Conservation (phyloP, 2,329 filamentous ascomycete genomes). For the Myrmaecium sp. region DNA sequence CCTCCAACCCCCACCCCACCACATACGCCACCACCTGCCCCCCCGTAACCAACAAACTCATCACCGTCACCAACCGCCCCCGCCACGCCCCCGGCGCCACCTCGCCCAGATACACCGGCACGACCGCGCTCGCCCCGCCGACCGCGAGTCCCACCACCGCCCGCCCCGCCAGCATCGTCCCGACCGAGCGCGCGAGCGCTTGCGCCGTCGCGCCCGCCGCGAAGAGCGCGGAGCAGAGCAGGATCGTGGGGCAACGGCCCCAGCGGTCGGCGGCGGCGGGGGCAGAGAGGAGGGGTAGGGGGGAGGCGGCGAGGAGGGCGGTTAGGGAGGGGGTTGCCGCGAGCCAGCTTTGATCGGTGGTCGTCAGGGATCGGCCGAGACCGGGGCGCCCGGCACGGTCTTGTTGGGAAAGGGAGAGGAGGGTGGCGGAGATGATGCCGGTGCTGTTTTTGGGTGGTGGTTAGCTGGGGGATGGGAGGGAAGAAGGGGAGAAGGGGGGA, state of each 20-base stretch:
- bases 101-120: conserved; percentile 12
- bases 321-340: conserved; percentile 41
- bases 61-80: conserved; percentile 66
- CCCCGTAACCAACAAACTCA: conserved; percentile 67
- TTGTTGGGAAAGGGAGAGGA: conserved; percentile 36
- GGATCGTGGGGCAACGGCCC: conserved; percentile 68
- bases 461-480: neutral
- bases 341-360: conserved; percentile 40
- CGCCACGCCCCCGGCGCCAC: conserved; percentile 55
- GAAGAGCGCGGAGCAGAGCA: conserved; percentile 40
- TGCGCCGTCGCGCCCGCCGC: conserved; percentile 14
- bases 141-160: conserved; percentile 16
- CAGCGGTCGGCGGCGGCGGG: conserved; percentile 61
- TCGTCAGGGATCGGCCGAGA: conserved; percentile 30
- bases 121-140: conserved; percentile 15
- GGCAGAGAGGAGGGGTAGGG: conserved; percentile 36
- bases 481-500: neutral
- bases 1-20: conserved; percentile 56
- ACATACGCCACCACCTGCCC: conserved; percentile 77
- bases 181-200: conserved; percentile 11
- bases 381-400: conserved; percentile 35
- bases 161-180: conserved; percentile 14
- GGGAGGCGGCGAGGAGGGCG: conserved; percentile 37
- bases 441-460: conserved; percentile 32
- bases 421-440: conserved; percentile 43